Evolutionary conservation across 805 yeast genomes (phyloP).

Genomic region (Wickerhamomyces bisporus): DNA sequence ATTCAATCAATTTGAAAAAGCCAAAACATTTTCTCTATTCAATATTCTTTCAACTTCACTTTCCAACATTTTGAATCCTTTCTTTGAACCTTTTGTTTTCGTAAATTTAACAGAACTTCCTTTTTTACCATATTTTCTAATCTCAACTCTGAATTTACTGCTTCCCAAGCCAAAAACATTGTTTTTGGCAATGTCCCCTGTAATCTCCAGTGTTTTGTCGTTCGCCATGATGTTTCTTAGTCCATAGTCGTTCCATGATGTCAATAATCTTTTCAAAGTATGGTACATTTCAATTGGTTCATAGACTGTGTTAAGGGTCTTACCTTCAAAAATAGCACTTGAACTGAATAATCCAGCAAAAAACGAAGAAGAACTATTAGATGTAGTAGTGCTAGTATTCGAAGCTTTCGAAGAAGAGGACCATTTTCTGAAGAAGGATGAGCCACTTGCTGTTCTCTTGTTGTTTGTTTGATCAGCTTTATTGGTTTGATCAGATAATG

Average conservation of each 20-base stretch:
- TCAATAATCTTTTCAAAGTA: slow-evolving; percentile 56
- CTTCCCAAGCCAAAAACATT: slow-evolving; percentile 60
- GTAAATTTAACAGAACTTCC: slow-evolving; percentile 53
- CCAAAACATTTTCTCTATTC: slow-evolving; percentile 56
- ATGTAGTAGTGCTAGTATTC: neutral
- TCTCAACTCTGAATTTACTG: slow-evolving; percentile 55
- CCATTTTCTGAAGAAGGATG: slow-evolving; percentile 25
- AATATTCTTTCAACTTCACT: slow-evolving; percentile 62
- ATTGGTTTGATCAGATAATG: slow-evolving; percentile 20
- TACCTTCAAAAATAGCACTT: slow-evolving; percentile 9
- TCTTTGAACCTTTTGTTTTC: slow-evolving; percentile 60
- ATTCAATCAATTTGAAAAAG: slow-evolving; percentile 19
- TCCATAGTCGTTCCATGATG: slow-evolving; percentile 70
- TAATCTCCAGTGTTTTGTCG: slow-evolving; percentile 38
- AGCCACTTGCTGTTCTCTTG: slow-evolving; percentile 18
- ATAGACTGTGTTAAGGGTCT: slow-evolving; percentile 27
- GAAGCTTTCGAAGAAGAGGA: slow-evolving; percentile 21
- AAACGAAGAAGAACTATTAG: slow-evolving; percentile 19
- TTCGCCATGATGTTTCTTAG: slow-evolving; percentile 48
- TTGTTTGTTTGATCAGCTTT: slow-evolving; percentile 2
- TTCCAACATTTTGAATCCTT: slow-evolving; percentile 54
- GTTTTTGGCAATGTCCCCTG: slow-evolving; percentile 57
- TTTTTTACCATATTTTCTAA: slow-evolving; percentile 38
- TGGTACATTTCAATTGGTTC: slow-evolving; percentile 51
- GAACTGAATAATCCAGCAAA: slow-evolving; percentile 27